These are phyloP conservation scores for Leccinum barrowsii DNA, from an alignment of 768 basidiomycete species.

Conservation along the genomic window DNA sequence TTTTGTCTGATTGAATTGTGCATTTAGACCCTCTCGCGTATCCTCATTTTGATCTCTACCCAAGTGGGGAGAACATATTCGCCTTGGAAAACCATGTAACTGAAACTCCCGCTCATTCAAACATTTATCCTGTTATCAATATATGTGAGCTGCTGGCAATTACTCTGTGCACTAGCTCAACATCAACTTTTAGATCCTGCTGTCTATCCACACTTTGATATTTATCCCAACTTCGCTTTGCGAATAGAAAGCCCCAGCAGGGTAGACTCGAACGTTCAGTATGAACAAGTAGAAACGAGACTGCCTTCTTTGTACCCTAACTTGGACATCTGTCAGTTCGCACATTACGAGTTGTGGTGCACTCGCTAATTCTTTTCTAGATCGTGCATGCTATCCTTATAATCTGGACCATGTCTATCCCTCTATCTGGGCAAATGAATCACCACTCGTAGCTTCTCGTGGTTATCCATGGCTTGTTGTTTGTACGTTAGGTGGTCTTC, in stretches of 20 bases:
- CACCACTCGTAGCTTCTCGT: slow-evolving; percentile 10
- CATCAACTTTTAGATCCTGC: slow-evolving; percentile 33
- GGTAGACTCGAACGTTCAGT: neutral
- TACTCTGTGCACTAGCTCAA: slow-evolving; percentile 3
- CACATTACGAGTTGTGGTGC: neutral
- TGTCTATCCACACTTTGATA: slow-evolving; percentile 40
- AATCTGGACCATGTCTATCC: slow-evolving; percentile 38
- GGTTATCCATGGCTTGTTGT: slow-evolving; percentile 37
- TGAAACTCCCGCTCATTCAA: neutral
- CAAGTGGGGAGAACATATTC: slow-evolving; percentile 8
- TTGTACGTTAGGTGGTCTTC: slow-evolving; percentile 28
- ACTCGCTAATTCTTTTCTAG: slow-evolving; percentile 18
- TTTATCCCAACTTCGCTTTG: slow-evolving; percentile 33
- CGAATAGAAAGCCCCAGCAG: neutral
- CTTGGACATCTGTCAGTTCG: slow-evolving; percentile 34
- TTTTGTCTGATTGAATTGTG: slow-evolving; percentile 5
- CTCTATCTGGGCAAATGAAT: neutral
- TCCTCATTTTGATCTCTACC: slow-evolving; percentile 35
- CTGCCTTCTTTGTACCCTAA: slow-evolving; percentile 14
- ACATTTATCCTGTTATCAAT: slow-evolving; percentile 24
- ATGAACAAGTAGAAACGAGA: slow-evolving; percentile 6
- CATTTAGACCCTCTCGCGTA: slow-evolving; percentile 22
- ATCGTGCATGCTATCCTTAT: slow-evolving; percentile 40
- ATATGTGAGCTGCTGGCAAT: slow-evolving; percentile 13
- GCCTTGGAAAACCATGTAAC: neutral